A percentile compares a stretch with the other conserved stretches of the same genome.
phyloP scores from a whole-genome alignment of 176 grass and related monocot species.

The Echinochloa phyllopogon region DNA sequence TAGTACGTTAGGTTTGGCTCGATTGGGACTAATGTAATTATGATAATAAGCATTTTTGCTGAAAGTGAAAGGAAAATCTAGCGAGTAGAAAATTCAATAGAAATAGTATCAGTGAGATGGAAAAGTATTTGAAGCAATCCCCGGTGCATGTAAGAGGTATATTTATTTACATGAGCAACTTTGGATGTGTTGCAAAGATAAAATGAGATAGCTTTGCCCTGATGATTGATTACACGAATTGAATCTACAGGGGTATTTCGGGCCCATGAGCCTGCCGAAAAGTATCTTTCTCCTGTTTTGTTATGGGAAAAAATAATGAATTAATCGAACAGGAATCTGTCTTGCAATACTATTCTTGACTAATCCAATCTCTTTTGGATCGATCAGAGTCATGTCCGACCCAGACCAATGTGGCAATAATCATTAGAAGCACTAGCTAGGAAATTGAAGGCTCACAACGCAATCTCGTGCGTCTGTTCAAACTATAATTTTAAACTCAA shows the following conservation, averaged over 20 bases:
- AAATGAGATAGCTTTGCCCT: background rate
- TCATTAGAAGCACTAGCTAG: constrained; percentile 34
- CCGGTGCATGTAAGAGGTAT: background rate
- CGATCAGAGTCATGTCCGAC: constrained; percentile 37
- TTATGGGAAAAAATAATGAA: background rate
- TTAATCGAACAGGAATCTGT: background rate
- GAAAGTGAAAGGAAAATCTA: background rate
- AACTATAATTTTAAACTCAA: background rate
- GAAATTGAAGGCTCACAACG: constrained; percentile 24
- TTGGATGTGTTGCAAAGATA: background rate
- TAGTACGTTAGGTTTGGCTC: background rate
- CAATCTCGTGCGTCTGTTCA: constrained; percentile 43
- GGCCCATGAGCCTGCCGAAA: constrained; percentile 6
- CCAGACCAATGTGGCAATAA: constrained; percentile 47
- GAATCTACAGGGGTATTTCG: background rate
- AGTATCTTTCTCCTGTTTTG: background rate
- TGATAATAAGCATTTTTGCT: background rate
- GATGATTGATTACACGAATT: background rate
- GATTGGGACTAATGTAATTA: background rate
- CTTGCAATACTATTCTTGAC: background rate
- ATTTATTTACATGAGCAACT: background rate
- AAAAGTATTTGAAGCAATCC: background rate
- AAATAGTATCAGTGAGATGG: background rate
- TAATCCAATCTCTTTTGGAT: constrained; percentile 4
- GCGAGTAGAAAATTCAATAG: background rate